Percentiles rank a stretch among this genome's conserved stretches.
Conservation (phyloP, 192 early-diverging fungal species). For the Dissophora ornata region DNA sequence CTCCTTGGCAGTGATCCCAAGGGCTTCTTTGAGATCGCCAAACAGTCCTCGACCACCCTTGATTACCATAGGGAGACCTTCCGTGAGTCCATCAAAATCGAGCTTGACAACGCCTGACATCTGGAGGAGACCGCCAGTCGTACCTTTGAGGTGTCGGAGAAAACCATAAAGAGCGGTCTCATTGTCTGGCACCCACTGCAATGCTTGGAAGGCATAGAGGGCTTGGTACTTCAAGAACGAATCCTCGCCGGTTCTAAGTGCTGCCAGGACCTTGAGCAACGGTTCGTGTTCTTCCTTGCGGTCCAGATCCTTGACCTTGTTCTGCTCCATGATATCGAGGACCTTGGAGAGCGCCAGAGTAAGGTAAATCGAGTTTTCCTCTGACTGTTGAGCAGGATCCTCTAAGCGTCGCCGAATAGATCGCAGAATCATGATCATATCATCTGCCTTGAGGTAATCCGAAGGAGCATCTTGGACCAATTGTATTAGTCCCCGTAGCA, state of each 20-base stretch:
- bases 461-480: neutral
- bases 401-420: neutral
- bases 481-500: neutral
- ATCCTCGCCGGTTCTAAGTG: neutral
- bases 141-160: neutral
- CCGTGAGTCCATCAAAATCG: neutral
- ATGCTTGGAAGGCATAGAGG: constrained; percentile 1
- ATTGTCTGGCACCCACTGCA: neutral
- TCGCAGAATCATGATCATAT: neutral
- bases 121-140: neutral
- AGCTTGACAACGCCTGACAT: neutral
- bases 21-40: neutral
- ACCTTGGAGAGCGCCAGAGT: neutral
- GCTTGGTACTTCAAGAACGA: neutral
- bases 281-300: constrained; percentile 1
- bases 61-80: neutral
- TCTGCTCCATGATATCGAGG: constrained; percentile 3
- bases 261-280: neutral
- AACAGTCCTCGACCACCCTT: neutral
- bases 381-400: neutral
- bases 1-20: constrained; percentile 3
- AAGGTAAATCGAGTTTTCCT: neutral
- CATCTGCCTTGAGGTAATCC: neutral
- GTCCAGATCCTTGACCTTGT: neutral
- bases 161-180: neutral